Conservation (phyloP, 169 alveolate genomes). For the Plasmodium yoelii region DNA sequence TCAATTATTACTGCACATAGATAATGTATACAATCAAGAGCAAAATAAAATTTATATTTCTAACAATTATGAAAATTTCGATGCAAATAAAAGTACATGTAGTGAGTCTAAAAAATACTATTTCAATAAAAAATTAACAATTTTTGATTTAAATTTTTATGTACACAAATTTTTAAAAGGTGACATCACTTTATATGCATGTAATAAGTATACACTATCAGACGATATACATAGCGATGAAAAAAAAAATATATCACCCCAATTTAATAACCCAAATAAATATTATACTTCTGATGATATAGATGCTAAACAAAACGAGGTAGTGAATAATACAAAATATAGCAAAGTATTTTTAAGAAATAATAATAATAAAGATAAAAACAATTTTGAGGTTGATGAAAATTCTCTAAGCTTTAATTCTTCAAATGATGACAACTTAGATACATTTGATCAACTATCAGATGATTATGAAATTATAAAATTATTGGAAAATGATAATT, state of each 20-base stretch:
- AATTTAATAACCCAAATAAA: neutral
- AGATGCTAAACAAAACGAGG: neutral
- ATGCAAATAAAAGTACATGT: conserved; percentile 11
- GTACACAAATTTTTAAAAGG: conserved; percentile 50
- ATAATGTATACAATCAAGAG: conserved; percentile 9
- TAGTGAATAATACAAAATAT: neutral
- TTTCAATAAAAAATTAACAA: conserved; percentile 35
- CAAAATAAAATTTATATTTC: neutral
- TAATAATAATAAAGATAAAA: conserved; percentile 5
- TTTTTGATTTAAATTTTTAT: conserved; percentile 58
- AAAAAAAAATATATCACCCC: neutral
- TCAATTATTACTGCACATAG: conserved; percentile 4
- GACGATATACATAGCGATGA: conserved; percentile 12
- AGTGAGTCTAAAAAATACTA: conserved; percentile 23
- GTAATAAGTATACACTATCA: conserved; percentile 52
- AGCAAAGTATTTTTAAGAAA: no score
- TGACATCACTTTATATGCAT: conserved; percentile 52
- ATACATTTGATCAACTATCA: conserved; percentile 55
- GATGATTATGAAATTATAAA: conserved; percentile 76
- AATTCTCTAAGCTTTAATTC: conserved; percentile 22
- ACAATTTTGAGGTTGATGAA: neutral
- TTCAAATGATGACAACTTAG: conserved; percentile 62
- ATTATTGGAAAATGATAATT: conserved; percentile 44
- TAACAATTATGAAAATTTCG: neutral
- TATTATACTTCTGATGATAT: neutral